A percentile compares a stretch with the other conserved stretches of the same genome.
Conservation (phyloP, 441 rosid species). For the Syzygium syzygioides region DNA sequence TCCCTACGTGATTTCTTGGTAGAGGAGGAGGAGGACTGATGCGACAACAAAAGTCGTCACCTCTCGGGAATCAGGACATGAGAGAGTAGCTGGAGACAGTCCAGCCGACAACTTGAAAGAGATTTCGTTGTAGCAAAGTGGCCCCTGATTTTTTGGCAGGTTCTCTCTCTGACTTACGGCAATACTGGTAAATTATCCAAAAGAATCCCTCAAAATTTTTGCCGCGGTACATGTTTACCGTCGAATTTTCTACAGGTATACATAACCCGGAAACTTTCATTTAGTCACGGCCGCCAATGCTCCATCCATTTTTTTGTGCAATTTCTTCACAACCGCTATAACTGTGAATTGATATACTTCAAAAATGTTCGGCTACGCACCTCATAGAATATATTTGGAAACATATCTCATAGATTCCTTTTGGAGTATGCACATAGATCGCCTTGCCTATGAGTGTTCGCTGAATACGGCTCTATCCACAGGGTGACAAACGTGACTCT, state of each 20-base stretch:
- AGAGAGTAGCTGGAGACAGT: neutral
- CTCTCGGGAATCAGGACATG: neutral
- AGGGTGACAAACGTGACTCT: accelerated
- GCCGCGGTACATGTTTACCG: neutral
- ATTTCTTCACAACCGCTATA: too few species aligned
- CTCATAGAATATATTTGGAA: too few species aligned
- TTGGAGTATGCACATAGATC: neutral
- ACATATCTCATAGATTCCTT: neutral
- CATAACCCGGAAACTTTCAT: neutral
- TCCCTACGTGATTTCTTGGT: neutral
- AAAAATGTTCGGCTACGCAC: too few species aligned
- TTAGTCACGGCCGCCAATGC: too few species aligned
- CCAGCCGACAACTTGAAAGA: neutral
- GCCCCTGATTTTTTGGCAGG: neutral
- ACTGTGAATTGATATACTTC: neutral
- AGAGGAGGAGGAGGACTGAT: neutral
- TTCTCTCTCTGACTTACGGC: neutral
- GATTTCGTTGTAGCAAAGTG: neutral
- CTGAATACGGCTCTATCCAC: neutral
- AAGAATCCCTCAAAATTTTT: too few species aligned
- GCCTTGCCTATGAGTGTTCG: neutral
- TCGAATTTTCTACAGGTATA: neutral
- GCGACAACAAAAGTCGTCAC: neutral
- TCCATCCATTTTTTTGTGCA: too few species aligned
- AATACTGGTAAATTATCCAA: neutral